Percentiles rank a stretch among this genome's conserved stretches.
These are phyloP conservation scores for Scheffersomyces titani DNA, from an alignment of 1,139 yeast species.

Conservation along the genomic window DNA sequence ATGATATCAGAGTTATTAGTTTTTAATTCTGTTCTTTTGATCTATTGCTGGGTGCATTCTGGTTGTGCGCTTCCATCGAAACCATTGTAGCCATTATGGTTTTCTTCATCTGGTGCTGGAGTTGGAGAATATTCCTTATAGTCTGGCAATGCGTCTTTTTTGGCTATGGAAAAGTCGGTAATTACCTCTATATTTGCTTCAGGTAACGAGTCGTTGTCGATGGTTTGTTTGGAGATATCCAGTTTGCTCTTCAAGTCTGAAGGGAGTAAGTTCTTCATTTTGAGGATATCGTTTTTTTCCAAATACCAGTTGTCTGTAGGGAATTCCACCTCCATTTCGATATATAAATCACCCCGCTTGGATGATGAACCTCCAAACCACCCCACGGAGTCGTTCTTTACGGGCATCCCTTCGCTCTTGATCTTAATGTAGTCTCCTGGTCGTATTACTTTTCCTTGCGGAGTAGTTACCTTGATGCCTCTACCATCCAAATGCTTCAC, in stretches of 20 bases:
- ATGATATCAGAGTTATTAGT: not conserved
- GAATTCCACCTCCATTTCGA: slow-evolving; percentile 72
- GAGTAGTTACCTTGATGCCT: slow-evolving; percentile 61
- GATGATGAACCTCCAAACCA: slow-evolving; percentile 33
- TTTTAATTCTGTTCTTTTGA: not conserved
- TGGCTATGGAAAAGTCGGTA: slow-evolving; percentile 40
- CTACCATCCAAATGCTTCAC: slow-evolving; percentile 84
- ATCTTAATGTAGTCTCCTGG: slow-evolving; percentile 76
- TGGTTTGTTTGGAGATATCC: slow-evolving; percentile 23
- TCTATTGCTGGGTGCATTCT: slow-evolving; percentile 44
- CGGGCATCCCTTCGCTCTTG: slow-evolving; percentile 86
- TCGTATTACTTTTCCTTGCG: slow-evolving; percentile 74
- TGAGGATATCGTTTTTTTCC: slow-evolving; percentile 61
- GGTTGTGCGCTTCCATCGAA: slow-evolving; percentile 26
- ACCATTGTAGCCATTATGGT: slow-evolving; percentile 9
- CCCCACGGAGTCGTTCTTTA: slow-evolving; percentile 30
- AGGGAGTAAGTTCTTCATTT: slow-evolving; percentile 59
- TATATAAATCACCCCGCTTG: slow-evolving; percentile 70
- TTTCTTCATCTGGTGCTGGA: slow-evolving; percentile 14
- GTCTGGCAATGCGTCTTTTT: slow-evolving; percentile 33
- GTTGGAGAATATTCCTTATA: slow-evolving; percentile 25
- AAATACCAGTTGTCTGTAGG: slow-evolving; percentile 82
- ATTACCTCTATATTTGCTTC: slow-evolving; percentile 44
- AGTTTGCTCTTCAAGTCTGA: slow-evolving; percentile 27
- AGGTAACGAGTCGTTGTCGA: slow-evolving; percentile 27